Evolutionary conservation across 2,329 filamentous ascomycete species (phyloP).

Genomic region (Calonectria montana): DNA sequence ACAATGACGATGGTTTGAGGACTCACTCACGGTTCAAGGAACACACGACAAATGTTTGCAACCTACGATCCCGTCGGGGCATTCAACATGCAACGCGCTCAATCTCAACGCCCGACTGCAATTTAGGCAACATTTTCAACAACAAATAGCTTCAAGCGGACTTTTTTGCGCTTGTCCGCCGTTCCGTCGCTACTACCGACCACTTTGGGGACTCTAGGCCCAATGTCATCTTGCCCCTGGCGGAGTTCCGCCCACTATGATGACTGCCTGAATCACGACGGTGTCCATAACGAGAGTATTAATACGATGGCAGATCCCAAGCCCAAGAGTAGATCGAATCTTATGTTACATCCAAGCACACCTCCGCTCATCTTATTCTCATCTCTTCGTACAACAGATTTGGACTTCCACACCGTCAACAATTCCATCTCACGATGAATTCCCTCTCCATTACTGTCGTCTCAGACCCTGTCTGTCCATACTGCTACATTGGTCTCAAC

Average conservation of each 20-base stretch:
- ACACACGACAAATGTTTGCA: neutral
- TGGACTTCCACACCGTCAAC: neutral
- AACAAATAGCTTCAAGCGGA: neutral
- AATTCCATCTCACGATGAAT: slow-evolving; percentile 64
- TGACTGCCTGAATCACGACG: neutral
- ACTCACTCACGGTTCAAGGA: neutral
- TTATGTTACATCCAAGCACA: neutral
- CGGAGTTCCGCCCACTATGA: slow-evolving; percentile 38
- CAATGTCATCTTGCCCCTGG: slow-evolving; percentile 9
- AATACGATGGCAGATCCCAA: neutral
- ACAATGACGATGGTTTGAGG: neutral
- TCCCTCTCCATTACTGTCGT: slow-evolving; percentile 82
- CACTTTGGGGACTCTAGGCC: neutral
- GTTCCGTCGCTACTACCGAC: neutral
- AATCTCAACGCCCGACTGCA: neutral
- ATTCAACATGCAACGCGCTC: neutral
- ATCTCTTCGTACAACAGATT: neutral
- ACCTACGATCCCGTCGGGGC: neutral
- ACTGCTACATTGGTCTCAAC: slow-evolving; percentile 84
- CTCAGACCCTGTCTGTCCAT: slow-evolving; percentile 84
- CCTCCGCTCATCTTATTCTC: neutral
- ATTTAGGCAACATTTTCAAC: too few relatives aligned
- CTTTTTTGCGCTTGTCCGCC: neutral
- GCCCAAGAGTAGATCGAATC: neutral
- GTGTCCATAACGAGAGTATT: neutral